Evolutionary conservation across 345 rosid genomes (phyloP).

Genomic region (Salix dunnii): DNA sequence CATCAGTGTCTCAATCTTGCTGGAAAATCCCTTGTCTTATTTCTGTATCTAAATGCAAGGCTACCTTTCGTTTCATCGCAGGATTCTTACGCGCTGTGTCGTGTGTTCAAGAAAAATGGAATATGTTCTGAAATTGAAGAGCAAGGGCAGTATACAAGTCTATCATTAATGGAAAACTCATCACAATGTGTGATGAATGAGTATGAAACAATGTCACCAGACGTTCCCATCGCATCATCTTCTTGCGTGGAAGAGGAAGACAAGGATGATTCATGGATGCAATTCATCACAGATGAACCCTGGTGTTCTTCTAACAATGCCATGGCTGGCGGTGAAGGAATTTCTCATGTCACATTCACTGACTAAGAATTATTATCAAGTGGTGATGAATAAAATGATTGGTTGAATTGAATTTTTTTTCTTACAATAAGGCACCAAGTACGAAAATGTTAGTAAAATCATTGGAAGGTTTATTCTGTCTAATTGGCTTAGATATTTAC

Average conservation of each 20-base stretch:
- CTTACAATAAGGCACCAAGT: constrained; percentile 6
- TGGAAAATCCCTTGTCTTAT: background rate
- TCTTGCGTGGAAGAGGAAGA: constrained; percentile 62
- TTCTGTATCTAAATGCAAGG: background rate
- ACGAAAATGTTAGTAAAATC: background rate
- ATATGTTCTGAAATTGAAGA: constrained; percentile 68
- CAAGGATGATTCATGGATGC: constrained; percentile 97
- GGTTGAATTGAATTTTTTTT: background rate
- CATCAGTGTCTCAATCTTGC: no score
- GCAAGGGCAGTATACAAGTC: constrained; percentile 45
- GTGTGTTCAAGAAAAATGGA: constrained; percentile 93
- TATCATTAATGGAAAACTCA: constrained; percentile 44
- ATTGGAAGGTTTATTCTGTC: background rate
- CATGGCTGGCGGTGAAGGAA: constrained; percentile 7
- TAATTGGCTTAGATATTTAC: constrained; percentile 1
- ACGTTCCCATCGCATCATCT: constrained; percentile 48
- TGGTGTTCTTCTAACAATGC: constrained; percentile 57
- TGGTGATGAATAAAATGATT: constrained; percentile 2
- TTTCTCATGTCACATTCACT: constrained; percentile 8
- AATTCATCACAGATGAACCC: constrained; percentile 86
- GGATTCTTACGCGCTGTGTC: constrained; percentile 89
- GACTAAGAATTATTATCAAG: background rate
- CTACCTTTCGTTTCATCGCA: constrained; percentile 16
- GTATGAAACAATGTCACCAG: constrained; percentile 71
- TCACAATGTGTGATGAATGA: constrained; percentile 29